These are phyloP conservation scores for Jacaranda copaia DNA, from an alignment of 257 asterid species.

Conservation along the genomic window DNA sequence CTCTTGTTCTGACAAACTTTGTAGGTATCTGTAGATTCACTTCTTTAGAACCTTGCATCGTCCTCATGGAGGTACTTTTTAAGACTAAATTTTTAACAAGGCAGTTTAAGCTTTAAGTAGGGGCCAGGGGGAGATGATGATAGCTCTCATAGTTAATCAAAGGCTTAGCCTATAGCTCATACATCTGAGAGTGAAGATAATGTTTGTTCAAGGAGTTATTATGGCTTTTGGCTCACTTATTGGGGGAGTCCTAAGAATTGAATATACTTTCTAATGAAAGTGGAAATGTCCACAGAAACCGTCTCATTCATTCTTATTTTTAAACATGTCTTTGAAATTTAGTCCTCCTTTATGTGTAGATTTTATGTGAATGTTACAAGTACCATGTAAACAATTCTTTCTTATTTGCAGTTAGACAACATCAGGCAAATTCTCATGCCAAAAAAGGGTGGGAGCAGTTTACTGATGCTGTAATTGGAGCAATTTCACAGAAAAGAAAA, in stretches of 20 bases:
- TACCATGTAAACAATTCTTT: slow-evolving; percentile 21
- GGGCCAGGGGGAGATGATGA: neutral
- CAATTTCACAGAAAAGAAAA: slow-evolving; percentile 74
- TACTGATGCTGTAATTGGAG: slow-evolving; percentile 88
- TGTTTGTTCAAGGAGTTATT: neutral
- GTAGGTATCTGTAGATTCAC: neutral
- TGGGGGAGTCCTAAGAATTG: neutral
- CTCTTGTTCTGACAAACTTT: neutral
- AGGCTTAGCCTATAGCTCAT: neutral
- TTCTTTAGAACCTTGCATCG: neutral
- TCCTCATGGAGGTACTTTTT: neutral
- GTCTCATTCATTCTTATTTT: neutral
- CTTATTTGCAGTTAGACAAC: slow-evolving; percentile 73
- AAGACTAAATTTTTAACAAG: neutral
- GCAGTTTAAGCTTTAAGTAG: neutral
- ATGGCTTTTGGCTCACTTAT: neutral
- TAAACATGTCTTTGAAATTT: neutral
- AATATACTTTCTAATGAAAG: neutral
- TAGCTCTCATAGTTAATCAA: neutral
- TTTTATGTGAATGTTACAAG: slow-evolving; percentile 15
- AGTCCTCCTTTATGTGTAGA: neutral
- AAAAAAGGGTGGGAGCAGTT: slow-evolving; percentile 97
- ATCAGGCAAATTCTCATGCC: slow-evolving; percentile 95
- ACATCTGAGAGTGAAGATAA: neutral
- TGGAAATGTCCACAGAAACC: neutral